phyloP scores from a whole-genome alignment of 108 stramenopile species.

The Cyclotella distinguenda region DNA sequence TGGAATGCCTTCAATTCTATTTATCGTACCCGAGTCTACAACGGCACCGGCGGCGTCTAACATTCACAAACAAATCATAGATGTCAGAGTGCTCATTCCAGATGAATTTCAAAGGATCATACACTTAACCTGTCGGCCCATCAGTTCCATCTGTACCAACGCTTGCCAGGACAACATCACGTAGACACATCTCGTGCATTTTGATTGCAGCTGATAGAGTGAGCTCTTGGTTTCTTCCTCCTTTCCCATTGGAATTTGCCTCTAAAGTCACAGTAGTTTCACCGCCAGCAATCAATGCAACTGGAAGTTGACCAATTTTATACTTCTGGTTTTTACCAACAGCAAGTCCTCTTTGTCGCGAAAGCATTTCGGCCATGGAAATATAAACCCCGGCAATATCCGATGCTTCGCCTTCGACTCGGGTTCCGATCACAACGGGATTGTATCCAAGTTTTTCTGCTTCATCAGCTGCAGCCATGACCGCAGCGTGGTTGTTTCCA shows the following conservation, averaged over 20 bases:
- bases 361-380: slow-evolving; percentile 71
- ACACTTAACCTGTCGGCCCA: slow-evolving; percentile 64
- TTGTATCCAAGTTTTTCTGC: slow-evolving; percentile 70
- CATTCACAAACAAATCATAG: neutral
- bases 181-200: slow-evolving; percentile 53
- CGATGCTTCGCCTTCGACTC: slow-evolving; percentile 77
- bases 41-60: slow-evolving; percentile 84
- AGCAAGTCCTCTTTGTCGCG: slow-evolving; percentile 37
- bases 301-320: slow-evolving; percentile 51
- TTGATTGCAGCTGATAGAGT: slow-evolving; percentile 68
- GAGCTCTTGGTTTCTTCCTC: slow-evolving; percentile 90
- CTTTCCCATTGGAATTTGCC: slow-evolving; percentile 58
- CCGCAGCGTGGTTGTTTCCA: slow-evolving; percentile 79
- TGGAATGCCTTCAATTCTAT: slow-evolving; percentile 15
- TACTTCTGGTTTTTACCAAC: neutral
- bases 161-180: slow-evolving; percentile 72
- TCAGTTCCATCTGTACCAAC: slow-evolving; percentile 89
- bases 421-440: slow-evolving; percentile 75
- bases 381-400: slow-evolving; percentile 66
- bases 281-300: slow-evolving; percentile 80
- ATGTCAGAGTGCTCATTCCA: no score
- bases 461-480: slow-evolving; percentile 65
- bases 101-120: no score
- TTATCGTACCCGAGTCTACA: slow-evolving; percentile 68
- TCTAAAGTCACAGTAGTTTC: slow-evolving; percentile 86